Evolutionary conservation across 2,329 filamentous ascomycete genomes (phyloP), one percentile per base, ranked within the genome.

Genomic region (Colletotrichum sidae): DNA sequence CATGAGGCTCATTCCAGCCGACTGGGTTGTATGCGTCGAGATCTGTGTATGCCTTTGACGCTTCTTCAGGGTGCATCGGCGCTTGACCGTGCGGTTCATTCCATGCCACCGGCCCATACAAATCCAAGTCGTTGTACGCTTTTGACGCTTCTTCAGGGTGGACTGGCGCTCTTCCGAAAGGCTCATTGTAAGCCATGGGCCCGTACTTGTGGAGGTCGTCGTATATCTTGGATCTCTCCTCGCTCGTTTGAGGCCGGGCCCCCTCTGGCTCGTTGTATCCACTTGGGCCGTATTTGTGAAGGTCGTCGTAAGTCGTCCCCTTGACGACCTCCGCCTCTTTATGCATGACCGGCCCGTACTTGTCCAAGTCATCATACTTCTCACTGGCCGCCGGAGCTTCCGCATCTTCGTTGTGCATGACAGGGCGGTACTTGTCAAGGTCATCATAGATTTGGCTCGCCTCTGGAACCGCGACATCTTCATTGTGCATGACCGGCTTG

Each of bases 221-320:
- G 67, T 82, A 82, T 12, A 73, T 68, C 62, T 79, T 77, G n/a
- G 81, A 81, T 17, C 72, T 66, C 53, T 82, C 79, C 33, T 81
- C 78, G 1, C 70, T 63, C 1, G 74, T 76, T 15, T 69, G 61
- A 4, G 69, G 62, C 17, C 67, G 73, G 13, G 76, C 66, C 3
- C 76, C 76, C 58, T 79, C 74, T 2, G 78, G 77, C 57, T 79
- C 76, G 38, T 81, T 79, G 71, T 74, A 78, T 6, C 58, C 62
- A 12, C 78, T 71, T 3, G 78, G 75, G 2, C 73, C 73, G 65
- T 81, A 80, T 10, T 73, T 60, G 41, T 76, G 65, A 9, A 80
- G 70, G 56, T 81, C 77, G 1, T 80, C 74, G 56, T 83, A 83
- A 2, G 77, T 69, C 60, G 76, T 76, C 38, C 78, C 77, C 58